phyloP scores from a whole-genome alignment of 768 basidiomycete species.

The Dioszegia hungarica region DNA sequence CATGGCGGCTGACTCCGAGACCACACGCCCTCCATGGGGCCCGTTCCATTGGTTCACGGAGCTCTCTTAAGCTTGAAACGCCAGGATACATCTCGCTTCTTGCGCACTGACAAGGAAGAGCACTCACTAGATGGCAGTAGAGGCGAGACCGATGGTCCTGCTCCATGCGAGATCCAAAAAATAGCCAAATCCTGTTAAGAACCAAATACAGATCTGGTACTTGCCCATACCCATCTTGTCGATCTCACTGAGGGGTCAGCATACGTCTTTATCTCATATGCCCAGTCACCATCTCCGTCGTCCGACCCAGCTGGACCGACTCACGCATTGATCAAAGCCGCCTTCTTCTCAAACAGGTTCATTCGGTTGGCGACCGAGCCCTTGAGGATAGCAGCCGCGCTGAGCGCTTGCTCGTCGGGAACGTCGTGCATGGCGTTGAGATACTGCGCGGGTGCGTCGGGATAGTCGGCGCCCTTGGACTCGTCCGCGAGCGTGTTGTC shows the following conservation, averaged over 20 bases:
- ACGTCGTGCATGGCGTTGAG: not conserved
- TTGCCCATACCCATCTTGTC: constrained; percentile 43
- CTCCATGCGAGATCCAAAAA: constrained; percentile 49
- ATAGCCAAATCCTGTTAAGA: constrained; percentile 50
- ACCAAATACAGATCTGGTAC: constrained; percentile 47
- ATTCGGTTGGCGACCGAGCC: constrained; percentile 23
- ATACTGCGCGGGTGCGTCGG: too few species aligned
- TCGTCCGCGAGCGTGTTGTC: not conserved
- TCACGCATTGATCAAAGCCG: constrained; percentile 46
- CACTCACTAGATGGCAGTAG: constrained; percentile 38
- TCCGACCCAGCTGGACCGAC: constrained; percentile 2
- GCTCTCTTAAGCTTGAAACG: too few species aligned
- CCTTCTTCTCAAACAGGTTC: constrained; percentile 47
- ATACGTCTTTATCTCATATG: too few species aligned
- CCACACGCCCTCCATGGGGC: too few species aligned
- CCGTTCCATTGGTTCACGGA: too few species aligned
- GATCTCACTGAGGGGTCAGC: constrained; percentile 27
- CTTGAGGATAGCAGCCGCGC: constrained; percentile 21
- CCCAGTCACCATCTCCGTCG: too few species aligned
- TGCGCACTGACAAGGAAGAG: not conserved
- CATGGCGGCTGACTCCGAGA: too few species aligned
- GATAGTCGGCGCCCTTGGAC: not conserved
- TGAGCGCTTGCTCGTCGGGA: constrained; percentile 2
- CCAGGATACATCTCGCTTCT: not conserved
- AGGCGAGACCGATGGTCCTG: constrained; percentile 44